These are phyloP conservation scores for Rhodotorula sp. DNA, from an alignment of 1,284 basidiomycete species.

Conservation along the genomic window DNA sequence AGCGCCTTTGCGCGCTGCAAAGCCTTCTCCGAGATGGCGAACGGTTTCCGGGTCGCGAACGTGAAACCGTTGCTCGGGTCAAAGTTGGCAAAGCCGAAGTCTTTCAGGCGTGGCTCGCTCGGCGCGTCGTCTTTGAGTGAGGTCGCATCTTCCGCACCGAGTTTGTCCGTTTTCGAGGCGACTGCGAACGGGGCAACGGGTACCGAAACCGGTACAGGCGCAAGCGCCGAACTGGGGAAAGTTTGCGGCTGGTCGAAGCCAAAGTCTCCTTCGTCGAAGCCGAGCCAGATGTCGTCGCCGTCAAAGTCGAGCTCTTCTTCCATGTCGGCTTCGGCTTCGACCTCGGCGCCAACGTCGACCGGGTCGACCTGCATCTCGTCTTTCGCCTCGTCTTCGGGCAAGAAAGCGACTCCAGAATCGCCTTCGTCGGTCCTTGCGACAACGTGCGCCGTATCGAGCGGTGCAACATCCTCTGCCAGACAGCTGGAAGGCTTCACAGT, in stretches of 20 bases:
- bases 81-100: slow-evolving; percentile 15
- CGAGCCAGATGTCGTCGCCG: slow-evolving; percentile 38
- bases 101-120: slow-evolving; percentile 12
- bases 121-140: not conserved
- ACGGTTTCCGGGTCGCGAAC: slow-evolving; percentile 25
- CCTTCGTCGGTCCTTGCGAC: not conserved
- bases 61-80: slow-evolving; percentile 14
- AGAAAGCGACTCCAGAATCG: slow-evolving; percentile 21
- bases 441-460: not conserved
- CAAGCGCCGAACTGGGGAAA: slow-evolving; percentile 17
- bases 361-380: not conserved
- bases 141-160: not conserved
- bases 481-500: not conserved
- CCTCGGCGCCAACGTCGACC: not conserved
- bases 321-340: not conserved
- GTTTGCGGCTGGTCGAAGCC: slow-evolving; percentile 26
- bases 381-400: slow-evolving; percentile 8
- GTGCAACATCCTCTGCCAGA: not conserved
- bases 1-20: slow-evolving; percentile 13
- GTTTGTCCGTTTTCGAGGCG: no score
- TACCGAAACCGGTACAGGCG: not conserved
- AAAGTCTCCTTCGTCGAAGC: slow-evolving; percentile 22
- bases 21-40: slow-evolving; percentile 21
- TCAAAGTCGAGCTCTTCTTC: slow-evolving; percentile 27
- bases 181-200: no score